These are phyloP conservation scores for Pseudogymnoascus sp. DNA, from an alignment of 2,329 filamentous ascomycete species.

Conservation along the genomic window DNA sequence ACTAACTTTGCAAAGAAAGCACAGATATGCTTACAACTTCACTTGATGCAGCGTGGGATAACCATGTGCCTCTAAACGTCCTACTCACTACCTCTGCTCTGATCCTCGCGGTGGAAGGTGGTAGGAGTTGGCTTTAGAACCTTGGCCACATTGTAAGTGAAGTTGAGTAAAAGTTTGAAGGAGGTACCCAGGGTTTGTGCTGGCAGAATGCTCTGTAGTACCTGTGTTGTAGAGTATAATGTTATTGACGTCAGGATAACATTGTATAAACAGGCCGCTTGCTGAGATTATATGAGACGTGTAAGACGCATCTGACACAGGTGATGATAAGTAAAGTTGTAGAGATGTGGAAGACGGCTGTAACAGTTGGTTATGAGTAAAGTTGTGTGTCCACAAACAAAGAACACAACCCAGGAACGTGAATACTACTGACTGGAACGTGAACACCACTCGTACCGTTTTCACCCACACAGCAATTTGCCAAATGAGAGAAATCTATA, in stretches of 20 bases:
- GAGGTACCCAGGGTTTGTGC: neutral
- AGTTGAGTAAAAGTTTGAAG: neutral
- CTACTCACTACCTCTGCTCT: neutral
- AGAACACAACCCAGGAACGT: neutral
- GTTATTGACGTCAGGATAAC: neutral
- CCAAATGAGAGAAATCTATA: neutral
- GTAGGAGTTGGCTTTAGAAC: neutral
- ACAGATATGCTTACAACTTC: neutral
- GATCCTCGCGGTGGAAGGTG: neutral
- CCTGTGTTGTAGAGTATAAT: neutral
- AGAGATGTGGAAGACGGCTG: neutral
- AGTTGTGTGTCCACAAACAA: neutral
- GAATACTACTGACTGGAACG: neutral
- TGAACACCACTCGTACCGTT: neutral
- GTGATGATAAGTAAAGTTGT: neutral
- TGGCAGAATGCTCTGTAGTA: neutral
- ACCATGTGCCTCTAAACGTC: neutral
- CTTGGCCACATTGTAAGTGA: neutral
- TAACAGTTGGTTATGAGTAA: neutral
- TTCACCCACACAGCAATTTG: neutral
- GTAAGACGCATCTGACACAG: neutral
- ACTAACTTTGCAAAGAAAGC: neutral
- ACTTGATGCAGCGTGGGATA: neutral
- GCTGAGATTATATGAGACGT: neutral
- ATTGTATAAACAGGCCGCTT: too few relatives aligned